Evolutionary conservation across 371 early-diverging fungal genomes (phyloP).

Genomic region (Capniomyces stellatus): DNA sequence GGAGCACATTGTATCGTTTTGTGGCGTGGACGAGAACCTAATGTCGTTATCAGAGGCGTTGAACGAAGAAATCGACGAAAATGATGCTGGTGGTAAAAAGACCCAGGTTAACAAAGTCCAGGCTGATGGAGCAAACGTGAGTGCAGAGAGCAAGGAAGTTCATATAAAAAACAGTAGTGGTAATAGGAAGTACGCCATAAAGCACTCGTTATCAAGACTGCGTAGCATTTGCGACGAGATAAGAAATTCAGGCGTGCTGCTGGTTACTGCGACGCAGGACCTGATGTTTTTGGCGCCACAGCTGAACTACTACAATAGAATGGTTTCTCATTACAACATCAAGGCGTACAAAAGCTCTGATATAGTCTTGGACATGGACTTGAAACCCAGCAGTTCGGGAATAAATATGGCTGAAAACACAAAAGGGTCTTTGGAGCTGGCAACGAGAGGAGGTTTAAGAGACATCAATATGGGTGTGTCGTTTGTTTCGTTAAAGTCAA

Average conservation of each 20-base stretch:
- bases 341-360: no score
- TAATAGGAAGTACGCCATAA: no score
- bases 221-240: conserved; percentile 11
- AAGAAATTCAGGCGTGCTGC: conserved; percentile 13
- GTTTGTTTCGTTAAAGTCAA: no score
- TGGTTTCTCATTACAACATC: no score
- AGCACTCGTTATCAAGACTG: background rate
- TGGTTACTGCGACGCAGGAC: conserved; percentile 21
- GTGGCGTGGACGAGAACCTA: background rate
- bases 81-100: conserved; percentile 3
- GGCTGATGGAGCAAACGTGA: conserved; percentile 12
- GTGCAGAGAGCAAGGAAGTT: background rate
- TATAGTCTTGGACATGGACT: no score
- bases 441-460: no score
- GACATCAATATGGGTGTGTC: no score
- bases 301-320: no score
- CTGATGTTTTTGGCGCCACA: conserved; percentile 4
- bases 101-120: conserved; percentile 6
- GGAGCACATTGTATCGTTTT: background rate
- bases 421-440: no score
- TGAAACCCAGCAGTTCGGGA: no score
- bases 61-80: background rate
- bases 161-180: no score
- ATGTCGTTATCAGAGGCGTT: conserved; percentile 1
- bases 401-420: no score